These are phyloP conservation scores for Rhododendron molle DNA, from an alignment of 148 eudicot genomes.

Conservation along the genomic window DNA sequence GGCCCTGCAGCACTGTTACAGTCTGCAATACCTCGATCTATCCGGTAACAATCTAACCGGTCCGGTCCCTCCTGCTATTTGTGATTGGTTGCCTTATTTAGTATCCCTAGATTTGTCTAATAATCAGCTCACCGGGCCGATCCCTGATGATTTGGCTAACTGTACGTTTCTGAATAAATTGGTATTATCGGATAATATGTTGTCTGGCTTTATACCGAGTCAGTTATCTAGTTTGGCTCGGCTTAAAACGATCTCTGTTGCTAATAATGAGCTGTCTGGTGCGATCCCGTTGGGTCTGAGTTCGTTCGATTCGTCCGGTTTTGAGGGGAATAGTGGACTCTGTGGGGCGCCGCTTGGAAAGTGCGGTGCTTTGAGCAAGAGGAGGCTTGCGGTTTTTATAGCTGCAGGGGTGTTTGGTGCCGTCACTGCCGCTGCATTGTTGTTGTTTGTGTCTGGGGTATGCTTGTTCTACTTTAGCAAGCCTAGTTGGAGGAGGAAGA, in stretches of 20 bases:
- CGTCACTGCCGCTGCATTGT: conserved; percentile 20
- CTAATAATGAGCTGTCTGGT: conserved; percentile 51
- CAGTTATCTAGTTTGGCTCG: conserved; percentile 49
- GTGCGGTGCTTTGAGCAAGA: conserved; percentile 60
- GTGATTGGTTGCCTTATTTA: conserved; percentile 71
- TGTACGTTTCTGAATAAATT: conserved; percentile 64
- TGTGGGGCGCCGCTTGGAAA: conserved; percentile 57
- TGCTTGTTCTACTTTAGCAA: conserved; percentile 66
- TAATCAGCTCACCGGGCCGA: conserved; percentile 46
- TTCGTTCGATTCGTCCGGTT: conserved; percentile 23
- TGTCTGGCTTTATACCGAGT: conserved; percentile 56
- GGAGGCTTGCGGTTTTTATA: conserved; percentile 47
- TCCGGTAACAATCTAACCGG: conserved; percentile 59
- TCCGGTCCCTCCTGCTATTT: conserved; percentile 52
- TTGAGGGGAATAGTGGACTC: conserved; percentile 52
- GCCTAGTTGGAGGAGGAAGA: conserved; percentile 24
- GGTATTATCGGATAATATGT: conserved; percentile 36
- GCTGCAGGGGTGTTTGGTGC: conserved; percentile 75
- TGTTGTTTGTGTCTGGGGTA: conserved; percentile 54
- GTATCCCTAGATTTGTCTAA: conserved; percentile 62
- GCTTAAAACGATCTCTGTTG: conserved; percentile 47
- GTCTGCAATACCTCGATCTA: conserved; percentile 49
- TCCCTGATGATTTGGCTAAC: conserved; percentile 47
- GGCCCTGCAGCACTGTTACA: conserved; percentile 41
- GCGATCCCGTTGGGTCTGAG: conserved; percentile 37